Evolutionary conservation across 139 green algal genomes (phyloP).

Genomic region (Trebouxia sp.): DNA sequence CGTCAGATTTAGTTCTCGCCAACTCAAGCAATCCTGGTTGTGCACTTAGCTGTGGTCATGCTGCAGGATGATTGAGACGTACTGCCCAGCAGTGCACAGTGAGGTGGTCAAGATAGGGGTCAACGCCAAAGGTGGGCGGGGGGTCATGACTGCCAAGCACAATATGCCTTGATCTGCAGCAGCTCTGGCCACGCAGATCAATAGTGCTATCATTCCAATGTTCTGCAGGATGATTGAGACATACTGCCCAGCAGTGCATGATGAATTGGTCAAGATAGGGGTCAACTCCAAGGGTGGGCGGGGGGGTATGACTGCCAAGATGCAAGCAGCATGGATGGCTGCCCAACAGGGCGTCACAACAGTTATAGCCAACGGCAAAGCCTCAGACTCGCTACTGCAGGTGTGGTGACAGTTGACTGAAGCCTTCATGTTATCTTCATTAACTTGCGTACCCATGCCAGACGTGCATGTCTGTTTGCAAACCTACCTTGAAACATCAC

Average conservation of each 20-base stretch:
- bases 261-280: constrained; percentile 51
- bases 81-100: constrained; percentile 38
- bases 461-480: neutral
- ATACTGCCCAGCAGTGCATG: constrained; percentile 44
- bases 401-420: neutral
- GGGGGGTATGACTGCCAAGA: constrained; percentile 65
- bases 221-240: constrained; percentile 39
- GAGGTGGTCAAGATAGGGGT: constrained; percentile 46
- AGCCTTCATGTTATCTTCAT: neutral
- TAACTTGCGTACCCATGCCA: neutral
- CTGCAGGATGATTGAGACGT: constrained; percentile 36
- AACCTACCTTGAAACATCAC: too few relatives aligned
- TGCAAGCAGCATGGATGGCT: constrained; percentile 58
- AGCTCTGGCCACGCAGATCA: too few relatives aligned
- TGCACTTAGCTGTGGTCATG: too few relatives aligned
- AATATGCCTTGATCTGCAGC: neutral
- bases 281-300: constrained; percentile 49
- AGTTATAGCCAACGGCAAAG: constrained; percentile 62
- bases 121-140: constrained; percentile 49
- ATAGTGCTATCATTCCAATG: neutral
- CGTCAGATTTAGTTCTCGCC: too few relatives aligned
- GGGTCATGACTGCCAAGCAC: too few relatives aligned
- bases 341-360: constrained; percentile 47
- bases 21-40: too few relatives aligned
- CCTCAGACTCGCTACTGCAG: constrained; percentile 37